phyloP scores from a whole-genome alignment of 805 yeast species.

The Kluyveromyces starmeri region DNA sequence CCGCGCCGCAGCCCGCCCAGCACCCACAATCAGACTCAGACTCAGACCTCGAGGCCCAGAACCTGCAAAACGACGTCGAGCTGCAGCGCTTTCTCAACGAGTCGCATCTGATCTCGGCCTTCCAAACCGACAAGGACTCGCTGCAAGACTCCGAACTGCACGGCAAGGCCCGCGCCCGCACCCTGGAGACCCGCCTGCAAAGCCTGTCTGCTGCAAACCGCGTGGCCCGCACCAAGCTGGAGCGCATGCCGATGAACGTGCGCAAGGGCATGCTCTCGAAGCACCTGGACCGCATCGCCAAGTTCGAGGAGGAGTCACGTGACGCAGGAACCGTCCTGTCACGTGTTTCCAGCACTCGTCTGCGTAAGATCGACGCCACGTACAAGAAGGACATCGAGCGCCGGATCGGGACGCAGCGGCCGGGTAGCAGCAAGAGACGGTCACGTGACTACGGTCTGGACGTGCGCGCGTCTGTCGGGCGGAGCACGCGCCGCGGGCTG shows the following conservation, averaged over 20 bases:
- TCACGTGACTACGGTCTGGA: slow-evolving; percentile 68
- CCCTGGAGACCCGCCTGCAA: slow-evolving; percentile 50
- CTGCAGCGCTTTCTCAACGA: slow-evolving; percentile 61
- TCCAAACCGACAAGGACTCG: slow-evolving; percentile 34
- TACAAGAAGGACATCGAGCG: slow-evolving; percentile 31
- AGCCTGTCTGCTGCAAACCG: slow-evolving; percentile 39
- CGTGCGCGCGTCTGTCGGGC: slow-evolving; percentile 69
- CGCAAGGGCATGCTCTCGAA: slow-evolving; percentile 74
- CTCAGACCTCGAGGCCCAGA: slow-evolving; percentile 37
- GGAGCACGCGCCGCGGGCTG: slow-evolving; percentile 70
- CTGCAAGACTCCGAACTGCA: slow-evolving; percentile 41
- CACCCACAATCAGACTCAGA: slow-evolving; percentile 15
- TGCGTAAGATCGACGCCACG: slow-evolving; percentile 47
- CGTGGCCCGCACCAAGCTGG: slow-evolving; percentile 35
- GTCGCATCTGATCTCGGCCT: slow-evolving; percentile 52
- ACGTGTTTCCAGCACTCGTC: slow-evolving; percentile 55
- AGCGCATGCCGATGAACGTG: slow-evolving; percentile 82
- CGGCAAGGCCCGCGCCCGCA: slow-evolving; percentile 61
- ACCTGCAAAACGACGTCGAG: slow-evolving; percentile 62
- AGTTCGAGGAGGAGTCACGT: slow-evolving; percentile 66
- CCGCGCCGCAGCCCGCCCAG: slow-evolving; percentile 15
- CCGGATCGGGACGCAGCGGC: slow-evolving; percentile 34
- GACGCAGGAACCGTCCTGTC: slow-evolving; percentile 89
- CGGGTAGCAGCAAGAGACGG: slow-evolving; percentile 27
- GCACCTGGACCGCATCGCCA: slow-evolving; percentile 41